Evolutionary conservation across 2,329 filamentous ascomycete species (phyloP), one percentile per base, ranked within the genome.

Genomic region (Penicillium freii): DNA sequence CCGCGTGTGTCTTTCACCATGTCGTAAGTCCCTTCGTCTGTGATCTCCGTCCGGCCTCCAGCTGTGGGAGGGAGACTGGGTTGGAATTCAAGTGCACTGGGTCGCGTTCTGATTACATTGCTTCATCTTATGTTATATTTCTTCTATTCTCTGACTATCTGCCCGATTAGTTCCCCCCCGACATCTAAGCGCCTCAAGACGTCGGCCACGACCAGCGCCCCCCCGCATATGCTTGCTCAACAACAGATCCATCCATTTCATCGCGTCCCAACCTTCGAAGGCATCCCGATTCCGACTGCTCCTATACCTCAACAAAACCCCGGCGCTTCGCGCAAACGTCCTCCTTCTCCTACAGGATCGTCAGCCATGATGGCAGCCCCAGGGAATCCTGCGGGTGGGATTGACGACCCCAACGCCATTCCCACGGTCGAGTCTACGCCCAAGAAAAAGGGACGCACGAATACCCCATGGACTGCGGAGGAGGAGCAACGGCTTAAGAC

Each of bases 401-500:
- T 69, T n/a, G 67, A 75, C 58, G 59, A 71, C 45, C 63, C 69
- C 6, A 60, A 60, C 27, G 51, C 66, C 33, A 58, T 65, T 11
- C 57, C 65, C n/a, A 54, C 67, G 10, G 57, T 69, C 19, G 73
- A 74, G 58, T 56, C 69, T 9, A 64, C 70, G 3, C 71, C 73
- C 15, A 76, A 77, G 47, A 99, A 97, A 80, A 97, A 97, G 80
- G 94, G 91, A 69, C 84, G 94, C 59, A 97, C 94, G n/a, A 99
- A 99, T 73, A 99, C 94, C 3, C 94, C 94, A 0, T 99, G 94
- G 94, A 97, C 92, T 2, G 91, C 93, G 2, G 90, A 90, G 34
- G 94, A 99, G 75, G 94, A 99, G 76, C 86, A 93, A 72, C 83
- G 92, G 45, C 80, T 99, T 66, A 97, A 97, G 81, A 86, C 88